Base-by-base conservation (phyloP, 805 yeast genomes). In the Nakazawaea wickerhamii region DNA sequence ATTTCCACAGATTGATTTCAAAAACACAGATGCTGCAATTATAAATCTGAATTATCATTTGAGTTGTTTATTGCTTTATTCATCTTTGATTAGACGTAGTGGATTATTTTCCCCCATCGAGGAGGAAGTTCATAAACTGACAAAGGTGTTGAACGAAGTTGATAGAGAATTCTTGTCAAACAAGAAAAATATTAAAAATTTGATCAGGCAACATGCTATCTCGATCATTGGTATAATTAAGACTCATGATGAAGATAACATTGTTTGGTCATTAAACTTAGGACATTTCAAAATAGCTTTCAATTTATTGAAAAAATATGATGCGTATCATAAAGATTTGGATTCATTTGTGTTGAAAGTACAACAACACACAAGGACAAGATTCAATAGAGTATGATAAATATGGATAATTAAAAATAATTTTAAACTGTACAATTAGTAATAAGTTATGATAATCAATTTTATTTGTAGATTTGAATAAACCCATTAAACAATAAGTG, bases 231-330 rank as follows among this genome's bases (percentile, higher is more conserved):
- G 40, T 10, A 38, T 43, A 11, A 10, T 43, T 20, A 34, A 34
- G 19, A 27, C 40, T 14, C 34, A 23, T 20, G 30, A 38, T 18
- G 30, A 37, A 8, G 20, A 43, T 19, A 32, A 26, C 13, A n/a
- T 30, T 3, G 40, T 43, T 8, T 43, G 46, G 46, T 34, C 43
- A 7, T 38, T 38, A 19, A 33, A 22, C 17, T 43, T 38, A 23
- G 46, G 42, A 30, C 46, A 43, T 43, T 43, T 43, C 43, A 43
- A 43, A 43, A 34, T 21, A 3, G 42, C 43, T 17, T 28, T 43
- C 6, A 28, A 19, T 28, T 19, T 31, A 5, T 33, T 43, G 20
- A 22, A 27, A 9, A 30, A 30, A 11, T 32, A 43, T 32, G 32
- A 34, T 19, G 30, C 28, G 14, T 38, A 14, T 23, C 43, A 38